Evolutionary conservation across 306 rosid species (phyloP).

Genomic region (Sicyos edulis): DNA sequence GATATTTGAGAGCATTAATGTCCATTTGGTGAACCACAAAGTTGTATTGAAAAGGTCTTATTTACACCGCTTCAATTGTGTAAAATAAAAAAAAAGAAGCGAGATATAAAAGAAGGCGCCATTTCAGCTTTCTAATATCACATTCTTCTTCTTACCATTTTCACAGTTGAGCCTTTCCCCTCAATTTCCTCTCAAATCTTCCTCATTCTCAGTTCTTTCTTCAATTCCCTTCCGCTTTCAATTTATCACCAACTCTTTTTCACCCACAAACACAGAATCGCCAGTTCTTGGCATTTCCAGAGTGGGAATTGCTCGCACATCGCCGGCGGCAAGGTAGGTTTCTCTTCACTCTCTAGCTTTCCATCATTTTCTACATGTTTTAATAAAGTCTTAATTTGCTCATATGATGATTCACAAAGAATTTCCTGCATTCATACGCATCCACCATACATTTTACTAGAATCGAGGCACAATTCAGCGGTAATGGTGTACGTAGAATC

Average conservation of each 20-base stretch:
- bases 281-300: not conserved
- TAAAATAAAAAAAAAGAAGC: too few relatives aligned
- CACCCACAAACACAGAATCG: not conserved
- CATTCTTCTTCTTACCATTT: too few relatives aligned
- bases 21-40: too few relatives aligned
- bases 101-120: too few relatives aligned
- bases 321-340: not conserved
- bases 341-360: not conserved
- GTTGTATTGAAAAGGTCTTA: too few relatives aligned
- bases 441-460: not conserved
- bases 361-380: not conserved
- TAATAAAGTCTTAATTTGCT: not conserved
- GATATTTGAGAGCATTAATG: too few relatives aligned
- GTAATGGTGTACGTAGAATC: too few relatives aligned
- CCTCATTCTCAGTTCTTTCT: not conserved
- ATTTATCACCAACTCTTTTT: not conserved
- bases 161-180: too few relatives aligned
- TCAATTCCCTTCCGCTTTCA: not conserved
- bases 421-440: not conserved
- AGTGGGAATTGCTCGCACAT: not conserved
- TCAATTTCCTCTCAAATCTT: not conserved
- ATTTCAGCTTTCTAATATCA: too few relatives aligned
- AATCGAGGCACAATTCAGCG: not conserved
- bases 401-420: not conserved
- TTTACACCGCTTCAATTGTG: too few relatives aligned